These are phyloP conservation scores for Draba incana DNA, from an alignment of 345 rosid genomes.

Conservation along the genomic window DNA sequence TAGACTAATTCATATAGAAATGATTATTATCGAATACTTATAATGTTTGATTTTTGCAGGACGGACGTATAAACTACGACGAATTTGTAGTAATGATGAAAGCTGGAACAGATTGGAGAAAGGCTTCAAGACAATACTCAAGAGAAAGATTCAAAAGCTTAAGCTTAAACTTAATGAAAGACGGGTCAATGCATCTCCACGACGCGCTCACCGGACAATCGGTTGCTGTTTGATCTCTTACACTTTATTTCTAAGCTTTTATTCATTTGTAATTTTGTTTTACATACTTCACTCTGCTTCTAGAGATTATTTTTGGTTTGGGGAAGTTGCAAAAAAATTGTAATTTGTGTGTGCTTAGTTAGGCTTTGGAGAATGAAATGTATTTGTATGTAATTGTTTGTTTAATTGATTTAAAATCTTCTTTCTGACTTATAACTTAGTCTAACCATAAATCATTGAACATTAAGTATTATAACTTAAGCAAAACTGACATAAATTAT, in stretches of 20 bases:
- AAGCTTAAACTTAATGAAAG: constrained; percentile 95
- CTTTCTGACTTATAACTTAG: constrained; percentile 9
- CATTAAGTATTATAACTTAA: constrained; percentile 11
- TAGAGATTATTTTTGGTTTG: constrained; percentile 34
- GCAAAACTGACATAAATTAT: constrained; percentile 20
- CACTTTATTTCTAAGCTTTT: constrained; percentile 13
- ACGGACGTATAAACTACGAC: constrained; percentile 82
- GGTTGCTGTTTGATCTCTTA: constrained; percentile 52
- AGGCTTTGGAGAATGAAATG: constrained; percentile 31
- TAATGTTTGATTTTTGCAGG: constrained; percentile 49
- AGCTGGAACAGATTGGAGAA: constrained; percentile 99
- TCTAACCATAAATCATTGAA: constrained; percentile 15
- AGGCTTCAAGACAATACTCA: constrained; percentile 96
- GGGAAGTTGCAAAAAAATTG: constrained; percentile 31
- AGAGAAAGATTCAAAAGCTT: constrained; percentile 96
- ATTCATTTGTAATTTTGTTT: constrained; percentile 25
- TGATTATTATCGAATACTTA: background rate
- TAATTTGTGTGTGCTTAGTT: constrained; percentile 32
- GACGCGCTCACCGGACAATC: constrained; percentile 84
- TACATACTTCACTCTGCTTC: constrained; percentile 25
- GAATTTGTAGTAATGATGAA: constrained; percentile 98
- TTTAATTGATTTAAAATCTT: constrained; percentile 32
- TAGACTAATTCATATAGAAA: constrained; percentile 8
- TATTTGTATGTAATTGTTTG: constrained; percentile 41
- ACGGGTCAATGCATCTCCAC: constrained; percentile 89